Conservation (phyloP, 1,284 basidiomycete species). For the Apiotrichum domesticum region DNA sequence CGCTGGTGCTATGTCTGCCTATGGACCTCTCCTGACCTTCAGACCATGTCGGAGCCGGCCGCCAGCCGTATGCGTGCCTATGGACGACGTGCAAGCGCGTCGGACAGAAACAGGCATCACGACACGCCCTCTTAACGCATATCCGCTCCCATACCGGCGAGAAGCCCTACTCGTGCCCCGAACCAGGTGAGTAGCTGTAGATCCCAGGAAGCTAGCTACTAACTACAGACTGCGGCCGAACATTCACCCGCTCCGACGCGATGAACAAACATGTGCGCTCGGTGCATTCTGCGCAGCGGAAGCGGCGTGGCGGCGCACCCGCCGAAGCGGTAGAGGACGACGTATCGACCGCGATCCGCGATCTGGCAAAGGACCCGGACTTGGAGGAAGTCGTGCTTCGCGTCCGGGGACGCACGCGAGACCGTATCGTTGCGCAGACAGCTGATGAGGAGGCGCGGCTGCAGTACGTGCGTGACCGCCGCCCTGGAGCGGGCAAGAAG, state of each 20-base stretch:
- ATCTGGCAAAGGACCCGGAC: constrained; percentile 18
- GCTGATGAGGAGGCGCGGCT: constrained; percentile 13
- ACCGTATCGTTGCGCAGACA: constrained; percentile 3
- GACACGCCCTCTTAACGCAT: constrained; percentile 51
- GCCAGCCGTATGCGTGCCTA: constrained; percentile 28
- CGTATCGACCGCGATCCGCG: constrained; percentile 11
- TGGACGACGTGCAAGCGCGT: constrained; percentile 31
- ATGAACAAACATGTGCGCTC: constrained; percentile 53
- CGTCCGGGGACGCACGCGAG: constrained; percentile 9
- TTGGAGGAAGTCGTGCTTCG: constrained; percentile 16
- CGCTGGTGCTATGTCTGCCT: no score
- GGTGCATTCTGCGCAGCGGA: constrained; percentile 17
- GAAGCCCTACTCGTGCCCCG: constrained; percentile 86
- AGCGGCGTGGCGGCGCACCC: neutral
- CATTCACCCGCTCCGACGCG: constrained; percentile 94
- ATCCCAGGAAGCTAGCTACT: neutral
- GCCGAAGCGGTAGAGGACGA: constrained; percentile 10
- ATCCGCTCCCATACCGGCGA: constrained; percentile 96
- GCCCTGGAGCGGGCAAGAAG: constrained; percentile 12
- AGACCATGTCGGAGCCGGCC: constrained; percentile 30
- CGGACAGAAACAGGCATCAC: constrained; percentile 34
- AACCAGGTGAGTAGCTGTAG: constrained; percentile 40
- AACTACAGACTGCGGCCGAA: constrained; percentile 77
- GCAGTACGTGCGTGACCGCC: constrained; percentile 14
- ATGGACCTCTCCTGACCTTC: neutral